Percentiles rank a stretch among this genome's conserved stretches.
phyloP scores from a whole-genome alignment of 2,329 filamentous ascomycete species.

The Ambrosiella xylebori region DNA sequence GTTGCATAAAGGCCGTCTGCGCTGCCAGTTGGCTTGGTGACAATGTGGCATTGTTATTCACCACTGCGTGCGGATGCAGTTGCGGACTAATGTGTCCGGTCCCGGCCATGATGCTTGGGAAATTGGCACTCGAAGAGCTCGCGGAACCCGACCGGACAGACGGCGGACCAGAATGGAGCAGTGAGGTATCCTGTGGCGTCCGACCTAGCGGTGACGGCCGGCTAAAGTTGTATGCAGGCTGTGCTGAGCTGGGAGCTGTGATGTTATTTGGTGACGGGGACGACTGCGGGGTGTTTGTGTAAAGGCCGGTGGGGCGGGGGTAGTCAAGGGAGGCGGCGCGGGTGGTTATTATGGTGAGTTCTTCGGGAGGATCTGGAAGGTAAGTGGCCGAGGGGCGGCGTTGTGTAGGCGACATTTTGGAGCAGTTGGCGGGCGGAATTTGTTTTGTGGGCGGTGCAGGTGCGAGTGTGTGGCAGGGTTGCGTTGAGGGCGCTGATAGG shows the following conservation, averaged over 20 bases:
- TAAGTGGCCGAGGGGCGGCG: neutral
- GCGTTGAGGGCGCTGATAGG: too few species aligned
- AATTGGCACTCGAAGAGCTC: constrained; percentile 1
- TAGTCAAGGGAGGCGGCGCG: constrained; percentile 13
- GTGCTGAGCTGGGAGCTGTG: constrained; percentile 5
- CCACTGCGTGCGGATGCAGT: constrained; percentile 18
- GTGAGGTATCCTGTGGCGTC: constrained; percentile 9
- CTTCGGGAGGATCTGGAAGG: constrained; percentile 33
- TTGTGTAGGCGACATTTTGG: neutral
- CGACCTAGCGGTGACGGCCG: constrained; percentile 11
- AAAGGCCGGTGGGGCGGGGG: constrained; percentile 6
- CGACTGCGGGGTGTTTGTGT: constrained; percentile 24
- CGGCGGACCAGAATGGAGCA: constrained; percentile 4
- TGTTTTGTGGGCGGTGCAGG: neutral
- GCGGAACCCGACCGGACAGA: constrained; percentile 4
- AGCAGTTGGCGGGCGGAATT: neutral
- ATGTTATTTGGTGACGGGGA: constrained; percentile 28
- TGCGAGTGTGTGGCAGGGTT: neutral
- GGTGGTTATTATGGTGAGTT: constrained; percentile 51
- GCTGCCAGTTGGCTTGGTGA: constrained; percentile 65
- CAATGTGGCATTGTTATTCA: constrained; percentile 20
- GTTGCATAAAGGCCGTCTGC: constrained; percentile 56
- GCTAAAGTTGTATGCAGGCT: constrained; percentile 11
- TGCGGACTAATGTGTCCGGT: neutral
- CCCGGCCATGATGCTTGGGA: constrained; percentile 35